Conservation (phyloP, 371 early-diverging fungal genomes). For the Entomophthora muscae region DNA sequence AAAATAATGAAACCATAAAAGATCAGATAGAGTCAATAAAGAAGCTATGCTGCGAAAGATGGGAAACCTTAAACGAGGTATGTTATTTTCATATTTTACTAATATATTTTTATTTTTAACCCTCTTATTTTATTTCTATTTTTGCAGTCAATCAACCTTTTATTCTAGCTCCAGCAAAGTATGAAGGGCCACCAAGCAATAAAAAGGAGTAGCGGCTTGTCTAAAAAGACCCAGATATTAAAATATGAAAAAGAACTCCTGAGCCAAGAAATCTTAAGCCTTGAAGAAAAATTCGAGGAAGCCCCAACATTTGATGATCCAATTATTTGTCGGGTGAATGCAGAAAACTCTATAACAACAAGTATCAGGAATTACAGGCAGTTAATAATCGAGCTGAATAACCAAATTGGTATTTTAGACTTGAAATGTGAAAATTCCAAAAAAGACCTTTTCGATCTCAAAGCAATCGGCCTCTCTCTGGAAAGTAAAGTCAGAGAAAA, state of each 20-base stretch:
- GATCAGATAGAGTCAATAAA: too few relatives aligned
- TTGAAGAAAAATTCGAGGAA: neutral
- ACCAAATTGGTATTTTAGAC: neutral
- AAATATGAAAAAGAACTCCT: neutral
- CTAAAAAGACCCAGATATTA: neutral
- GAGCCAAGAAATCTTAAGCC: neutral
- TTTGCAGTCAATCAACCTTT: neutral
- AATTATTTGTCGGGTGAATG: neutral
- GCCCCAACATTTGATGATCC: neutral
- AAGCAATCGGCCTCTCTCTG: neutral
- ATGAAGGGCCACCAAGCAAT: neutral
- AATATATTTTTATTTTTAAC: neutral
- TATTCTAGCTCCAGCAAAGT: neutral
- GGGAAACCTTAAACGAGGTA: neutral
- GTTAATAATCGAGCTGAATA: neutral
- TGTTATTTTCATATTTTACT: neutral
- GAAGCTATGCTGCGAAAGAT: neutral
- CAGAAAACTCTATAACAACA: neutral
- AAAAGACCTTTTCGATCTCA: neutral
- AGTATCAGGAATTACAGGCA: neutral
- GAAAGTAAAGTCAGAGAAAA: neutral
- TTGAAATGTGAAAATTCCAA: neutral
- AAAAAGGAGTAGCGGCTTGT: neutral
- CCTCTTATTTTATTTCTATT: neutral
- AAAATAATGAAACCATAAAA: too few relatives aligned